Evolutionary conservation across 140 eudicot genomes (phyloP), one percentile per base, ranked within the genome.

Genomic region (Ambrosia hybrid): DNA sequence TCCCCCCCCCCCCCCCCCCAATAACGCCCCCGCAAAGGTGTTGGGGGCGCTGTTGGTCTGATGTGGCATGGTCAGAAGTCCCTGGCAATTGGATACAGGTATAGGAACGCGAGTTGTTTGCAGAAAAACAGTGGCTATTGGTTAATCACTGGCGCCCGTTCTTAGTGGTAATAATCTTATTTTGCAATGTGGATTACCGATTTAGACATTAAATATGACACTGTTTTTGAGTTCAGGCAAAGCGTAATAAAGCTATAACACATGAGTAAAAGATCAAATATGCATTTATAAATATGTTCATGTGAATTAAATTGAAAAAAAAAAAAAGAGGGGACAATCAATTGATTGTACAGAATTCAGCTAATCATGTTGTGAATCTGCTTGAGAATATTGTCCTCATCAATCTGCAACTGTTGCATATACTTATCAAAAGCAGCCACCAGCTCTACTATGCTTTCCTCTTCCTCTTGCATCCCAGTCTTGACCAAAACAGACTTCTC

Each of bases 401-500:
- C 82, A 9, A 59, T 57, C 70, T 82, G 82, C 45, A 78, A 75
- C 39, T 69, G 76, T 59, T 67, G 76, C 84, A 85, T 75, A 14
- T 56, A 79, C 73, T 75, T 71, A 36, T 85, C 89, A n/a, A 82
- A 81, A 9, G 82, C 82, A 68, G 81, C 89, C 78, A 85, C 79
- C 62, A 85, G 67, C 65, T 79, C 82, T 11, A 67, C 73, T 12
- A 78, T 46, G 6, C 45, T 51, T 56, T 81, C 85, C 1, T 81
- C 83, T 3, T 60, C 61, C 14, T 67, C 76, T 13, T 51, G 41
- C 62, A 10, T 65, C 10, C 36, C 8, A 6, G 10, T 12, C 65
- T 70, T 53, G 4, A 51, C 48, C 30, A 53, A 17, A 70, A n/a
- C 67, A 48, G n/a, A 51, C 14, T 45, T 36, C 21, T 73, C 71